A percentile compares a stretch with the other conserved stretches of the same genome.
Conservation (phyloP, 192 early-diverging fungal genomes). For the Rhizophagus clarus region DNA sequence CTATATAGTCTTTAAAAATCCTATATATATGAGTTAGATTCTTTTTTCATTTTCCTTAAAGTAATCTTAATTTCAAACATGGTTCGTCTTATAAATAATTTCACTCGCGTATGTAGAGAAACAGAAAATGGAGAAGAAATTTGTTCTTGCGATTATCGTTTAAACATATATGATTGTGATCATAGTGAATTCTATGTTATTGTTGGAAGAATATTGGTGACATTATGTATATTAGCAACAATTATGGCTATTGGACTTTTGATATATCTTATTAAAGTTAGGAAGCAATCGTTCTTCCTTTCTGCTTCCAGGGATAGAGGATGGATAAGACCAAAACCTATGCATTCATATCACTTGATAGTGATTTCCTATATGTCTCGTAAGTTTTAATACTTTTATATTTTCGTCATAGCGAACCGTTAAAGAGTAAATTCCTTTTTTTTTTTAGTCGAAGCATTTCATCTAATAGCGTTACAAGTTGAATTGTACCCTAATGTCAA, state of each 20-base stretch:
- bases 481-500: background rate
- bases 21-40: too few species aligned
- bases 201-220: background rate
- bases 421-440: too few species aligned
- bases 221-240: background rate
- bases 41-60: too few species aligned
- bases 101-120: background rate
- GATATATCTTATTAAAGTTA: background rate
- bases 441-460: background rate
- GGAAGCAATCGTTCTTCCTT: background rate
- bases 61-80: background rate
- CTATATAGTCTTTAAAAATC: too few species aligned
- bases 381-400: background rate
- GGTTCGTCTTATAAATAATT: background rate
- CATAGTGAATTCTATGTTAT: background rate
- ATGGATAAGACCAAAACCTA: background rate
- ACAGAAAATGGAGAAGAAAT: background rate
- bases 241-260: background rate
- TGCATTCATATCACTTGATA: background rate
- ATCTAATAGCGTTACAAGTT: background rate
- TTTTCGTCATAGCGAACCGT: background rate
- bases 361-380: background rate
- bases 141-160: background rate
- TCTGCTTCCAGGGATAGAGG: background rate
- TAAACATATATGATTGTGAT: background rate